These are phyloP conservation scores for Purshia tridentata DNA, from an alignment of 306 rosid species.

Conservation along the genomic window DNA sequence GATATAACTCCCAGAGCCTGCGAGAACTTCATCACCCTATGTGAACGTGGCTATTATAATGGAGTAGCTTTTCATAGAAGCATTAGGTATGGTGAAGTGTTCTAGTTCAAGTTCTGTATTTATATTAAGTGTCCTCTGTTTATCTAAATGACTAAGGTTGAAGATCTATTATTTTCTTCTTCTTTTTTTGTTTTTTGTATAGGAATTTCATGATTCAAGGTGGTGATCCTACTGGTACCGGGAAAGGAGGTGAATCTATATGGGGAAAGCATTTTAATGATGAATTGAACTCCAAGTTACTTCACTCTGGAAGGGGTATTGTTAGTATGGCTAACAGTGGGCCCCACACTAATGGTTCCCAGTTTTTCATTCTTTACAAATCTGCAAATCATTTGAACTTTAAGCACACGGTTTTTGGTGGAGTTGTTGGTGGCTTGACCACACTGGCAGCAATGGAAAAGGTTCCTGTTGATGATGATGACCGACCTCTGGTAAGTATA, in stretches of 20 bases:
- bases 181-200: slow-evolving; percentile 27
- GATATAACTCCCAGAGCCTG: slow-evolving; percentile 90
- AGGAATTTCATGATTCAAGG: slow-evolving; percentile 99
- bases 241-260: slow-evolving; percentile 93
- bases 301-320: slow-evolving; percentile 92
- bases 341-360: slow-evolving; percentile 96
- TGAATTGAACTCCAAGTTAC: slow-evolving; percentile 86
- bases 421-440: slow-evolving; percentile 90
- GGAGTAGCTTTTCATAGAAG: slow-evolving; percentile 90
- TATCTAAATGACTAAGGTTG: slow-evolving; percentile 11
- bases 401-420: slow-evolving; percentile 92
- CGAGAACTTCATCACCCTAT: slow-evolving; percentile 91
- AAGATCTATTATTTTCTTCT: slow-evolving; percentile 6
- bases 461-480: slow-evolving; percentile 85
- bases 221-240: slow-evolving; percentile 97
- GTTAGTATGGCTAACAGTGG: slow-evolving; percentile 99
- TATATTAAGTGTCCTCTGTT: slow-evolving; percentile 6
- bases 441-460: slow-evolving; percentile 87
- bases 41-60: slow-evolving; percentile 88
- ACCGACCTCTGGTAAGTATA: slow-evolving; percentile 73
- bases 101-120: not conserved
- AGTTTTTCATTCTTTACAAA: slow-evolving; percentile 89
- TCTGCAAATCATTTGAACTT: slow-evolving; percentile 92
- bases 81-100: slow-evolving; percentile 55
- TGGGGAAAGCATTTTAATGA: slow-evolving; percentile 95